Evolutionary conservation across 306 rosid species (phyloP).

Genomic region (Sindora glabra): DNA sequence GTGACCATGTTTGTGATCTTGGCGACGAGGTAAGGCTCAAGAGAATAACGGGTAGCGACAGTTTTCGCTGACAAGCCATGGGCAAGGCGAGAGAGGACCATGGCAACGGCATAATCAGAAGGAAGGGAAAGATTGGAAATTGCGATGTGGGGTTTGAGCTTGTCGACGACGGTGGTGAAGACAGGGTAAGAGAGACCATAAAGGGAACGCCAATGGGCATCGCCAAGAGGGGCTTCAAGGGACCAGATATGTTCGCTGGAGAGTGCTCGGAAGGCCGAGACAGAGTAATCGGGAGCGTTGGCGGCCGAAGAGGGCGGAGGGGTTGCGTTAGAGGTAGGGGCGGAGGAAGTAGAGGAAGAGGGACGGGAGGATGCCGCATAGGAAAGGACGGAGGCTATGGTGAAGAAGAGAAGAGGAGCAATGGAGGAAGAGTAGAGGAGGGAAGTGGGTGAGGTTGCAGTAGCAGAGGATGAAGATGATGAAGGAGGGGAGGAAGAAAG

Average conservation of each 20-base stretch:
- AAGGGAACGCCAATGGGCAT: slow-evolving; percentile 86
- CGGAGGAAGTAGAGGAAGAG: no score
- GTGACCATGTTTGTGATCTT: slow-evolving; percentile 97
- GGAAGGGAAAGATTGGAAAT: slow-evolving; percentile 85
- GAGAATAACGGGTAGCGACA: slow-evolving; percentile 65
- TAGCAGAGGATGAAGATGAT: slow-evolving; percentile 14
- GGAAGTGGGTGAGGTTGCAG: slow-evolving; percentile 41
- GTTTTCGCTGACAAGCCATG: slow-evolving; percentile 76
- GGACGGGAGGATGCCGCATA: slow-evolving; percentile 62
- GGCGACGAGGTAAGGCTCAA: slow-evolving; percentile 83
- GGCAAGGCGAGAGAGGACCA: slow-evolving; percentile 86
- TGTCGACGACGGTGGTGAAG: slow-evolving; percentile 83
- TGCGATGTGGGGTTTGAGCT: slow-evolving; percentile 80
- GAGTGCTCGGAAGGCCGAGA: slow-evolving; percentile 86
- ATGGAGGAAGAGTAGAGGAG: slow-evolving; percentile 75
- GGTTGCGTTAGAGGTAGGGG: background rate
- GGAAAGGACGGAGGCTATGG: slow-evolving; percentile 93
- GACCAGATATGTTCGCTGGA: slow-evolving; percentile 95
- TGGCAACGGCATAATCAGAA: slow-evolving; percentile 82
- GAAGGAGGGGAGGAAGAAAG: slow-evolving; percentile 41
- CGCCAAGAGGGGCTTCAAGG: slow-evolving; percentile 84
- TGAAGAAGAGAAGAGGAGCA: slow-evolving; percentile 92
- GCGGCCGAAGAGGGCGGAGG: slow-evolving; percentile 5
- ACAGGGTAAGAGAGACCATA: slow-evolving; percentile 86
- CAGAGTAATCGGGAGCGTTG: slow-evolving; percentile 51